These are phyloP conservation scores for Fagopyrum homotropicum DNA, from an alignment of 148 eudicot genomes.

Conservation along the genomic window DNA sequence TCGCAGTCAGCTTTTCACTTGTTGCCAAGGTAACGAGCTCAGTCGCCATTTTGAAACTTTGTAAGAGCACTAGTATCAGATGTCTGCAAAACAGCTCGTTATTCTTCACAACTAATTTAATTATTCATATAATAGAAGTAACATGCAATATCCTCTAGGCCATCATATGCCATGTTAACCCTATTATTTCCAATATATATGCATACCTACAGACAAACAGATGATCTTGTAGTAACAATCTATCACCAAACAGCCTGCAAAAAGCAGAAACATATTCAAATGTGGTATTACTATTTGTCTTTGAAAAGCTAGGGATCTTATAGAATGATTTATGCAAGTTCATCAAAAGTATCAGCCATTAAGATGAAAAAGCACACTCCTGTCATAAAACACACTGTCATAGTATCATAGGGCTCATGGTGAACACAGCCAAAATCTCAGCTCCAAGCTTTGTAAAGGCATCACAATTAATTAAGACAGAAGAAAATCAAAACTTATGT, in stretches of 20 bases:
- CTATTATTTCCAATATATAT: neutral
- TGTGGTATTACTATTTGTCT: neutral
- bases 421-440: neutral
- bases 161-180: neutral
- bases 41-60: conserved; percentile 42
- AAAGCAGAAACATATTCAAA: neutral
- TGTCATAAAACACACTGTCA: neutral
- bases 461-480: neutral
- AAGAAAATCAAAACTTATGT: neutral
- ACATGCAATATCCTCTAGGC: neutral
- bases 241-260: neutral
- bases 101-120: neutral
- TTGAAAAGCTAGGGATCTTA: neutral
- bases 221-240: neutral
- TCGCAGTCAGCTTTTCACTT: conserved; percentile 72
- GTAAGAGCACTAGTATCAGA: neutral
- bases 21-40: conserved; percentile 84
- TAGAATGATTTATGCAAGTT: neutral
- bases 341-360: neutral
- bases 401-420: neutral
- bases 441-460: neutral
- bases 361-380: neutral
- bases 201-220: conserved; percentile 2
- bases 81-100: conserved; percentile 9
- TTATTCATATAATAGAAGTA: neutral